Percentiles rank a stretch among this genome's conserved stretches.
phyloP scores from a whole-genome alignment of 179 eudicot genomes.

The Carnegiea gigantea region DNA sequence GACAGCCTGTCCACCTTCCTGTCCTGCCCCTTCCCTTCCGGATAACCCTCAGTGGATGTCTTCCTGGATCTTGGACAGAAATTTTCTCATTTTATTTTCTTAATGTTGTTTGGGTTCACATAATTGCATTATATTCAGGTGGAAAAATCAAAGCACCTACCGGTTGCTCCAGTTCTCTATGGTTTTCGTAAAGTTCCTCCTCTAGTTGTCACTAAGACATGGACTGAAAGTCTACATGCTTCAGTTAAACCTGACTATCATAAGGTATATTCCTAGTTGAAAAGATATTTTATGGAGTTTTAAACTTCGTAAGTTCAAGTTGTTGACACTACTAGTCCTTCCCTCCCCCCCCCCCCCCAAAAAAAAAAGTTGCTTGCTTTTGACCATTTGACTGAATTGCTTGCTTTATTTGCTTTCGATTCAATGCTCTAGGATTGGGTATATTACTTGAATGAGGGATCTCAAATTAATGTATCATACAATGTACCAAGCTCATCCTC shows the following conservation, averaged over 20 bases:
- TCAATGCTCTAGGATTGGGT: slow-evolving; percentile 56
- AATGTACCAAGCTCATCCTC: slow-evolving; percentile 49
- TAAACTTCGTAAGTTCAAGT: neutral
- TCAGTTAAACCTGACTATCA: slow-evolving; percentile 40
- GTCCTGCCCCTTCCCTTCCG: neutral
- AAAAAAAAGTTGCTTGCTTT: slow-evolving; percentile 2
- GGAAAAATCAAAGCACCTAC: slow-evolving; percentile 40
- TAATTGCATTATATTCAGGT: slow-evolving; percentile 38
- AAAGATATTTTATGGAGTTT: slow-evolving; percentile 1
- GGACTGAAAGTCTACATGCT: slow-evolving; percentile 50
- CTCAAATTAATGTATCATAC: slow-evolving; percentile 67
- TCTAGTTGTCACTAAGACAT: slow-evolving; percentile 37
- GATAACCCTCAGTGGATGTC: neutral
- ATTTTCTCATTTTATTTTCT: neutral
- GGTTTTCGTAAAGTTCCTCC: slow-evolving; percentile 53
- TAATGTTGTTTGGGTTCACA: neutral
- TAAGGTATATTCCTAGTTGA: slow-evolving; percentile 40
- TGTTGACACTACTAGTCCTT: neutral
- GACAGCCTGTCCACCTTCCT: neutral
- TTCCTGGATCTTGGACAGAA: neutral
- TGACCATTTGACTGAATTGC: slow-evolving; percentile 1
- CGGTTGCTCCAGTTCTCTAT: slow-evolving; percentile 47
- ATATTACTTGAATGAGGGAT: slow-evolving; percentile 65
- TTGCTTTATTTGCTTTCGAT: slow-evolving; percentile 7
- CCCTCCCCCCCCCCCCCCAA: neutral